Conservation (phyloP, 2,329 filamentous ascomycete species). For the Chaetomiaceae sp. region DNA sequence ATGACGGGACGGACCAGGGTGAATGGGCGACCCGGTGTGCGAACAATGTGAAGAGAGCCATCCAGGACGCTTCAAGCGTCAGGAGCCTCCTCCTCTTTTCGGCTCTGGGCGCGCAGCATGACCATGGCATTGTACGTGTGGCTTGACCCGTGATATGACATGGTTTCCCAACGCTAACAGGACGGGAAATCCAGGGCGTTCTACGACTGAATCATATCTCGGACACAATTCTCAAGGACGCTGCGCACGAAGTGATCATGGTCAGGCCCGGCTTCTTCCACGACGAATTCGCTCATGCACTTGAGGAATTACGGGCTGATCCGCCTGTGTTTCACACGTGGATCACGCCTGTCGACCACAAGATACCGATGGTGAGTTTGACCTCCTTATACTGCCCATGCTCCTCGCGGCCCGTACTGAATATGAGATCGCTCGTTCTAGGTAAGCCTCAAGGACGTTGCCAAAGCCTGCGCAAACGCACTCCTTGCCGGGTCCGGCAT, state of each 20-base stretch:
- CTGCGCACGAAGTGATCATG: neutral
- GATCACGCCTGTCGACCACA: neutral
- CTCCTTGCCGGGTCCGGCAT: neutral
- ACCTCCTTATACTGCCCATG: neutral
- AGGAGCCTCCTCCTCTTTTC: neutral
- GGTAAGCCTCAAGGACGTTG: constrained; percentile 2
- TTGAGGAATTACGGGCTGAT: neutral
- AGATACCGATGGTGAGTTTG: constrained; percentile 4
- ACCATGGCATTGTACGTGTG: neutral
- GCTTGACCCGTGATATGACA: neutral
- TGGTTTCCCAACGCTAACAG: neutral
- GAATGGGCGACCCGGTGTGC: constrained; percentile 1
- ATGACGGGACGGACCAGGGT: constrained; percentile 3
- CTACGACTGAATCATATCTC: neutral
- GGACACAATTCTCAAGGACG: neutral
- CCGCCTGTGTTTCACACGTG: constrained; percentile 1
- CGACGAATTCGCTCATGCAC: neutral
- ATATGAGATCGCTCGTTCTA: neutral
- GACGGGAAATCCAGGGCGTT: neutral
- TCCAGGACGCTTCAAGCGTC: neutral
- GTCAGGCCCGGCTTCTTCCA: constrained; percentile 1
- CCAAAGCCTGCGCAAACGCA: neutral
- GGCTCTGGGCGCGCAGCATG: neutral
- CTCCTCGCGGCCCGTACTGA: neutral
- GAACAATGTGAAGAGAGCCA: neutral